Base-by-base conservation (phyloP, 352 stramenopile species). In the Ophiocytium majus region DNA sequence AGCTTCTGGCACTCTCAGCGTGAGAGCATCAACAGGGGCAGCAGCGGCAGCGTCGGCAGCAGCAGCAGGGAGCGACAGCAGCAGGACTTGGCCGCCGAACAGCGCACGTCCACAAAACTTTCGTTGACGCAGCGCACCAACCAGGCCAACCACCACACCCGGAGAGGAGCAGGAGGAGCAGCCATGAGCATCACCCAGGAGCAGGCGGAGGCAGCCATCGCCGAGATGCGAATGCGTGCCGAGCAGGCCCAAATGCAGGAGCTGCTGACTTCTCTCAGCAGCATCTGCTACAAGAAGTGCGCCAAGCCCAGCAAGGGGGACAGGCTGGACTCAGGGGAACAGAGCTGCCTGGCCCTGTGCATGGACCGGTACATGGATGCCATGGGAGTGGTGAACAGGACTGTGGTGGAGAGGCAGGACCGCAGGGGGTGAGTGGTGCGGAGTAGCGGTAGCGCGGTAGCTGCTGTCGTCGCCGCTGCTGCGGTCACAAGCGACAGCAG, bases 361-460 rank as follows among this genome's bases (percentile, higher is more conserved):
- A 88, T 88, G 84, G 84, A 88, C 81, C 83, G 84, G 63, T 88
- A 88, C 81, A 79, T 82, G 66, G 84, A 88, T 49, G 83, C 81
- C 5, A 88, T 87, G 81, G 64, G 50, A 19, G 10, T 87, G 23
- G 83, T 87, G 1, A 87, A 87, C 57, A 87, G 82, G 79, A 63
- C 83, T 9, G 83, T 87, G 63, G 81, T 87, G 19, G 1, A 83
- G 23, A 85, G 80, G 33, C 79, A 81, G 35, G 28, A 84, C 19
- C 63, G 79, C 79, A 35, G 66, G 14, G 66, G 66, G 35, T 78
- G 14, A 14, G 43, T 57, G 14, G 43, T 57, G n/a, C n/a, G n/a
- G n/a, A n/a, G n/a, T n/a, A n/a, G n/a, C n/a, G n/a, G n/a, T n/a
- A n/a, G n/a, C n/a, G n/a, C n/a, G n/a, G n/a, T n/a, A n/a, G n/a